A percentile compares a stretch with the other conserved stretches of the same genome.
Evolutionary conservation across 305 asterid species (phyloP).

Genomic region (Fraxinus dipetala): DNA sequence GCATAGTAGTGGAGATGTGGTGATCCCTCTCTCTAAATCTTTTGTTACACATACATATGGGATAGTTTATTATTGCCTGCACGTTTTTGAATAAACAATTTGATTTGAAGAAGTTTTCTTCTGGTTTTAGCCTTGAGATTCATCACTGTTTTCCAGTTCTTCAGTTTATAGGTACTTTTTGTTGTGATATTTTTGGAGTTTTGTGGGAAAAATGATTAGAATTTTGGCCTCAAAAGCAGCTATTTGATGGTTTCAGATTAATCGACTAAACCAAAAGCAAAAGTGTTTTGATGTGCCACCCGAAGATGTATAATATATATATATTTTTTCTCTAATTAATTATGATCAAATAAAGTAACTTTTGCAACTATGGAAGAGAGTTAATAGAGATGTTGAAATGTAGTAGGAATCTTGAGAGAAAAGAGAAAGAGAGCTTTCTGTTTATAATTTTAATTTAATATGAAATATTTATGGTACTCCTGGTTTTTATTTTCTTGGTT

Average conservation of each 20-base stretch:
- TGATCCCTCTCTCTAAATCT: background rate
- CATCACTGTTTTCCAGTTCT: conserved; percentile 13
- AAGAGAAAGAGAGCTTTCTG: no score
- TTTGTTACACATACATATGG: background rate
- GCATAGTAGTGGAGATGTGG: conserved; percentile 27
- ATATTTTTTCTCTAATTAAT: background rate
- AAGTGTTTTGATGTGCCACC: no score
- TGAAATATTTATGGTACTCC: no score
- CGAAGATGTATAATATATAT: no score
- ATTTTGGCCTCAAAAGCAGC: conserved; percentile 6
- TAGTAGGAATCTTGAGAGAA: no score
- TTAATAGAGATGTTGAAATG: no score
- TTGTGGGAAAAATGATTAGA: conserved; percentile 7
- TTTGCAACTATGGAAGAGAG: no score
- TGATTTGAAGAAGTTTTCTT: conserved; percentile 7
- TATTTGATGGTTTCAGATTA: no score
- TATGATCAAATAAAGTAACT: background rate
- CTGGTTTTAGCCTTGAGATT: conserved; percentile 18
- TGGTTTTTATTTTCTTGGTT: background rate
- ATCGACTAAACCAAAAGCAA: no score
- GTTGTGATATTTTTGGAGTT: background rate
- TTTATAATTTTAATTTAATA: no score
- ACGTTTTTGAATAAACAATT: conserved; percentile 1
- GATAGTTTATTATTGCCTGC: conserved; percentile 3
- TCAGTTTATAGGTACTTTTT: conserved; percentile 29